Conservation (phyloP, 441 rosid genomes). For the Eugenia klotzschiana region DNA sequence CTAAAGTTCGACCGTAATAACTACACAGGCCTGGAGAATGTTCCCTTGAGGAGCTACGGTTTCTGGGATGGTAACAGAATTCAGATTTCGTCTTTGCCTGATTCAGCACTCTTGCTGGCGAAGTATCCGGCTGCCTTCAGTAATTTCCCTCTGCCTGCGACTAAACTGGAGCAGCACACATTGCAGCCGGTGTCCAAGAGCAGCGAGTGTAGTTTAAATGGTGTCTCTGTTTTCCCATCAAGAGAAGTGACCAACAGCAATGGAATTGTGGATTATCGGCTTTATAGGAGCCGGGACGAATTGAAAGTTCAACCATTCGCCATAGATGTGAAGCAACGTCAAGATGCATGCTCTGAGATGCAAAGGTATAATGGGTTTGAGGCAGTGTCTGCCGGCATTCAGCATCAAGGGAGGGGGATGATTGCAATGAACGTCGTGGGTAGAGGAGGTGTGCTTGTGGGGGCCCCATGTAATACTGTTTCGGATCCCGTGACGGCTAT, state of each 20-base stretch:
- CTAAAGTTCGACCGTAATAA: slow-evolving; percentile 33
- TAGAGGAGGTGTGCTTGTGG: slow-evolving; percentile 28
- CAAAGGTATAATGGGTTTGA: slow-evolving; percentile 36
- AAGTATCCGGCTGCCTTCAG: slow-evolving; percentile 69
- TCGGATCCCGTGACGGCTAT: slow-evolving; percentile 57
- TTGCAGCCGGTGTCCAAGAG: slow-evolving; percentile 19
- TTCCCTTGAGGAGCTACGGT: slow-evolving; percentile 53
- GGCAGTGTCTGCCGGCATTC: slow-evolving; percentile 17
- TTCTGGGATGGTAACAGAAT: slow-evolving; percentile 84
- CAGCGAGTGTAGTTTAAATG: slow-evolving; percentile 18
- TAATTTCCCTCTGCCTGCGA: slow-evolving; percentile 16
- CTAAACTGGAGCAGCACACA: slow-evolving; percentile 35
- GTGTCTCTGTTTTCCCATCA: slow-evolving; percentile 16
- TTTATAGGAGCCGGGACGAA: slow-evolving; percentile 21
- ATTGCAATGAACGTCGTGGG: slow-evolving; percentile 34
- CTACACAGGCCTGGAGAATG: slow-evolving; percentile 43
- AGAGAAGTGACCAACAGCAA: slow-evolving; percentile 25
- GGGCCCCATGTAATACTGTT: slow-evolving; percentile 25
- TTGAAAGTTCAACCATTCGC: slow-evolving; percentile 24
- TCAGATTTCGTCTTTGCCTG: slow-evolving; percentile 58
- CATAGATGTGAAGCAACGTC: slow-evolving; percentile 33
- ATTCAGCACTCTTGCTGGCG: slow-evolving; percentile 52
- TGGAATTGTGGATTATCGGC: slow-evolving; percentile 36
- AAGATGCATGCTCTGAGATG: slow-evolving; percentile 20
- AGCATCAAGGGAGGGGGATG: slow-evolving; percentile 36